These are phyloP conservation scores for Wickerhamiella brachini DNA, from an alignment of 805 yeast species.

Conservation along the genomic window DNA sequence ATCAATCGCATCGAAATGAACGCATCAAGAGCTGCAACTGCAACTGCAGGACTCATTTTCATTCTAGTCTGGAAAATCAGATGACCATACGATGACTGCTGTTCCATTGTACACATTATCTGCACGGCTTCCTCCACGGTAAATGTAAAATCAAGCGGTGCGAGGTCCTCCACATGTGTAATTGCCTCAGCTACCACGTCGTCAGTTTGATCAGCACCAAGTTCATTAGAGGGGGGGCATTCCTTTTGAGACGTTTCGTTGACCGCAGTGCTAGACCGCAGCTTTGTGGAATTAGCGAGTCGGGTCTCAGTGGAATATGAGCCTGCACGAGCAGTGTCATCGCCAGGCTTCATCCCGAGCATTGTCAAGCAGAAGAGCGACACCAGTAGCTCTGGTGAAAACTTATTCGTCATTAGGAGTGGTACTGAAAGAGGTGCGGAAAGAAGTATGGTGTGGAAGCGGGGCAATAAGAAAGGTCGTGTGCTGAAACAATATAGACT, in stretches of 20 bases:
- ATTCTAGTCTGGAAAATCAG: not conserved
- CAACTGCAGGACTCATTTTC: not conserved
- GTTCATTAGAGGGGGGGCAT: no score
- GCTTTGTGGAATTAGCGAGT: no score
- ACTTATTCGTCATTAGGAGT: not conserved
- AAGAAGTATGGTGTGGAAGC: not conserved
- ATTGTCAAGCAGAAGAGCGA: not conserved
- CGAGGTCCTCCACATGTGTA: not conserved
- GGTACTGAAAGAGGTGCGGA: not conserved
- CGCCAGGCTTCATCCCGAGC: not conserved
- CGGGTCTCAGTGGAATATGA: not conserved
- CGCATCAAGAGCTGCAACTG: not conserved
- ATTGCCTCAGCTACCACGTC: no score
- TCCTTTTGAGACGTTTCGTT: no score
- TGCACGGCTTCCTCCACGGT: not conserved
- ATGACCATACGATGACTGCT: not conserved
- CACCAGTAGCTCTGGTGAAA: not conserved
- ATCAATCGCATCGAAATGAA: conserved; percentile 5
- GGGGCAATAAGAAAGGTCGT: not conserved
- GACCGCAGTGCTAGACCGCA: no score
- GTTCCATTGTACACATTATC: not conserved
- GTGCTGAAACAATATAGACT: not conserved
- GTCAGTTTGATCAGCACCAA: no score
- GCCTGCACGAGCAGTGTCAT: not conserved
- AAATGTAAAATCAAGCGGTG: not conserved